Conservation (phyloP, 495 filamentous ascomycete genomes). For the Penicillium robsamsonii region DNA sequence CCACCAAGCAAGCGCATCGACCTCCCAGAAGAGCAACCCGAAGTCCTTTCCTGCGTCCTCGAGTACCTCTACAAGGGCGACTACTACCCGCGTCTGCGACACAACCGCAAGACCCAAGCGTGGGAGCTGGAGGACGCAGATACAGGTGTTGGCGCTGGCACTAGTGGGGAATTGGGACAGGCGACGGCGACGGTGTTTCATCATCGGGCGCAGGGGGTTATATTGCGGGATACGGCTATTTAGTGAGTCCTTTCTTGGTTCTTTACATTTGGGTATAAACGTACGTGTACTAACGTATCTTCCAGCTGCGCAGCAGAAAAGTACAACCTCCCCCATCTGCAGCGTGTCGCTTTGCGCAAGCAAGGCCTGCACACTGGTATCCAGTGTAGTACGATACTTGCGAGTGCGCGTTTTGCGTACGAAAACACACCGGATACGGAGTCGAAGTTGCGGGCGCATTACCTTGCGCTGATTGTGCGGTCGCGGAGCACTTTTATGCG, state of each 20-base stretch:
- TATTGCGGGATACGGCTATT: slow-evolving; percentile 85
- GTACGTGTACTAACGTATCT: neutral
- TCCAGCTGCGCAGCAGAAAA: slow-evolving; percentile 73
- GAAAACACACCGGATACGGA: slow-evolving; percentile 84
- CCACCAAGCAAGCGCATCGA: slow-evolving; percentile 61
- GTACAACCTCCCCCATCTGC: slow-evolving; percentile 77
- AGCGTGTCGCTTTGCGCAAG: slow-evolving; percentile 79
- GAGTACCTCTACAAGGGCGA: slow-evolving; percentile 95
- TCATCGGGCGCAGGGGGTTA: slow-evolving; percentile 57
- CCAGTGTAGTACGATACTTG: slow-evolving; percentile 77
- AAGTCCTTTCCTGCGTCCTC: slow-evolving; percentile 85
- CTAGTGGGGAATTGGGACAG: slow-evolving; percentile 33
- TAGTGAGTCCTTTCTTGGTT: slow-evolving; percentile 47
- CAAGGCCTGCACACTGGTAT: slow-evolving; percentile 82
- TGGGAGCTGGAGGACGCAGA: slow-evolving; percentile 68
- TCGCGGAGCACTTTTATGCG: slow-evolving; percentile 82
- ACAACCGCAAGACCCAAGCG: slow-evolving; percentile 63
- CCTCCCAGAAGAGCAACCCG: slow-evolving; percentile 81
- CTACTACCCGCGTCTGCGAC: slow-evolving; percentile 75
- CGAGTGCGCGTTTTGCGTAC: slow-evolving; percentile 83
- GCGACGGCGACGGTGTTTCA: slow-evolving; percentile 63
- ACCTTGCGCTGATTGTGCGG: slow-evolving; percentile 87
- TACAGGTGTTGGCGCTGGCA: slow-evolving; percentile 26
- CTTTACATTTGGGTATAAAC: neutral
- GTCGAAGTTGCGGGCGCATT: slow-evolving; percentile 85